These are phyloP conservation scores for Russula vinacea DNA, from an alignment of 768 basidiomycete genomes.

Conservation along the genomic window DNA sequence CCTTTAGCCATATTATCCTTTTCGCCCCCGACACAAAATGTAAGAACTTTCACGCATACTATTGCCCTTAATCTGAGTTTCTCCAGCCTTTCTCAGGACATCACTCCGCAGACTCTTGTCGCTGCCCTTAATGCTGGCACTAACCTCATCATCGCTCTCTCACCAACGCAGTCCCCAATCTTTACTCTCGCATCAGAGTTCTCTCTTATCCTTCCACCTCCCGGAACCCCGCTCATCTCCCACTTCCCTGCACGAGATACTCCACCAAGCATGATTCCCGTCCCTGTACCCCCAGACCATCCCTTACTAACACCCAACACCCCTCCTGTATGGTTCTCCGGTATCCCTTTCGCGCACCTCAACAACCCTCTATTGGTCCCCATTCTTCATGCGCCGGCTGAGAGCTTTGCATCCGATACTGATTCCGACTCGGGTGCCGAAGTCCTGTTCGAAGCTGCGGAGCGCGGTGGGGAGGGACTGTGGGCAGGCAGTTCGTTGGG, in stretches of 20 bases:
- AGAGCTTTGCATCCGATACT: constrained; percentile 74
- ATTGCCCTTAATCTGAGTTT: neutral
- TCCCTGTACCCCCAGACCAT: constrained; percentile 46
- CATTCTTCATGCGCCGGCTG: constrained; percentile 70
- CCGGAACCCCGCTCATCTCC: constrained; percentile 78
- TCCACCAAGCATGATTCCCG: constrained; percentile 62
- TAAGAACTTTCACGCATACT: constrained; percentile 39
- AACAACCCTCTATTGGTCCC: constrained; percentile 79
- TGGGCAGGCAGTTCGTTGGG: constrained; percentile 79
- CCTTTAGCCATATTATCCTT: constrained; percentile 83
- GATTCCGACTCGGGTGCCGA: constrained; percentile 56
- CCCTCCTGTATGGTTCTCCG: constrained; percentile 73
- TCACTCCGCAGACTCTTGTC: constrained; percentile 79
- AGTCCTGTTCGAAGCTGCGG: constrained; percentile 63
- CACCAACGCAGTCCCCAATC: constrained; percentile 69
- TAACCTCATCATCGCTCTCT: constrained; percentile 82
- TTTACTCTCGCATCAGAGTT: constrained; percentile 86
- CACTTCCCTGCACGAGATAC: constrained; percentile 77
- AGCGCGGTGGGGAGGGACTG: constrained; percentile 72
- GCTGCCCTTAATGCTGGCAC: constrained; percentile 63
- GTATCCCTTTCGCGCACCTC: constrained; percentile 59
- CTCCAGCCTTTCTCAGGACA: constrained; percentile 64
- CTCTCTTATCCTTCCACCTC: constrained; percentile 82
- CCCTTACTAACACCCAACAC: constrained; percentile 48
- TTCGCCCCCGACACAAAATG: constrained; percentile 85